Evolutionary conservation across 306 rosid genomes (phyloP).

Genomic region (Coriaria nepalensis): DNA sequence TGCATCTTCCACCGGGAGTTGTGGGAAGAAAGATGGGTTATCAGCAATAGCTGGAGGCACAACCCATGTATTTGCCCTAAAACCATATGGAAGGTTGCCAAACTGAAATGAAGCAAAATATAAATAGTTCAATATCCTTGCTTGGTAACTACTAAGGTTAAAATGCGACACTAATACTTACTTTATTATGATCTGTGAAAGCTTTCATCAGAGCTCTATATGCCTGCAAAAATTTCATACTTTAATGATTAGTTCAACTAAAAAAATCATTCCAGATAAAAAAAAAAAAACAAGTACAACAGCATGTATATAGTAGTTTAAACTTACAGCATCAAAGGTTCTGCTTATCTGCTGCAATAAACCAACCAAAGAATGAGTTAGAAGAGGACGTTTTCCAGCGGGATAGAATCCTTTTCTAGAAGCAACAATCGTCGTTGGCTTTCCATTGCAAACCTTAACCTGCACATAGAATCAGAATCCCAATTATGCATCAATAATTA

Average conservation of each 20-base stretch:
- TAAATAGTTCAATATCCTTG: neutral
- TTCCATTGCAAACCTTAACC: slow-evolving; percentile 92
- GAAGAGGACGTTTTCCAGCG: slow-evolving; percentile 69
- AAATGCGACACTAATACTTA: slow-evolving; percentile 17
- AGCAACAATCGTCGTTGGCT: slow-evolving; percentile 76
- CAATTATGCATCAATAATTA: slow-evolving; percentile 4
- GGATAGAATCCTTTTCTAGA: slow-evolving; percentile 86
- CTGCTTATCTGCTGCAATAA: slow-evolving; percentile 88
- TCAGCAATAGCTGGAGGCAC: slow-evolving; percentile 88
- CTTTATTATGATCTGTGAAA: slow-evolving; percentile 84
- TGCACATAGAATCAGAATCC: slow-evolving; percentile 19
- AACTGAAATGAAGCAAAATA: slow-evolving; percentile 47
- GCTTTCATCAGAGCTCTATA: slow-evolving; percentile 78
- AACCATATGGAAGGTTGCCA: slow-evolving; percentile 96
- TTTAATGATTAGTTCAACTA: neutral
- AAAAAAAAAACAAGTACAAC: neutral
- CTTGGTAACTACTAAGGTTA: slow-evolving; percentile 4
- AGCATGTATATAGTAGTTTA: neutral
- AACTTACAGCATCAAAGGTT: slow-evolving; percentile 77
- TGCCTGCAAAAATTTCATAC: slow-evolving; percentile 45
- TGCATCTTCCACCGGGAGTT: slow-evolving; percentile 81
- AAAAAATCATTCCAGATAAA: neutral
- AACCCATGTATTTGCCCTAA: slow-evolving; percentile 95
- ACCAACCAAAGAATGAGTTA: slow-evolving; percentile 59
- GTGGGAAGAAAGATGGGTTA: slow-evolving; percentile 49